phyloP scores from a whole-genome alignment of 2,329 filamentous ascomycete species.

The Neoascochyta sp. region DNA sequence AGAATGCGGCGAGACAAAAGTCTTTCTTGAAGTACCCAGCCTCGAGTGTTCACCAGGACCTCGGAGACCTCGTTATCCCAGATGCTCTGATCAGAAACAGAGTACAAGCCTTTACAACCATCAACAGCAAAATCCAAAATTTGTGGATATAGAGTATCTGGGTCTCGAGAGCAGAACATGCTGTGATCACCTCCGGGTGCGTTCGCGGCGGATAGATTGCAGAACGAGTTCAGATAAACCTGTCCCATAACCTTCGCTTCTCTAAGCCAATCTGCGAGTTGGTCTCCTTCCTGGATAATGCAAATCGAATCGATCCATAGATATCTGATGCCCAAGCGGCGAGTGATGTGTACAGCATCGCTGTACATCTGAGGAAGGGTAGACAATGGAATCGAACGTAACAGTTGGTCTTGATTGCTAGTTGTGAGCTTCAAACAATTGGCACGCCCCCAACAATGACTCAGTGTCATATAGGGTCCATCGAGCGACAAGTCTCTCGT shows the following conservation, averaged over 20 bases:
- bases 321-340: constrained; percentile 11
- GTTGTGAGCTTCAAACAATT: constrained; percentile 4
- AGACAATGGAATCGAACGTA: background rate
- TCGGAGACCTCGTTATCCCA: constrained; percentile 1
- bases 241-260: constrained; percentile 8
- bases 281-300: constrained; percentile 5
- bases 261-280: constrained; percentile 1
- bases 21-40: constrained; percentile 14
- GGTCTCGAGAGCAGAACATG: constrained; percentile 3
- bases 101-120: background rate
- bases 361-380: constrained; percentile 13
- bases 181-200: constrained; percentile 3
- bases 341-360: constrained; percentile 13
- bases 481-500: constrained; percentile 1
- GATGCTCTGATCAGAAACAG: background rate
- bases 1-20: constrained; percentile 14
- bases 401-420: background rate
- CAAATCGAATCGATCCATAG: constrained; percentile 17
- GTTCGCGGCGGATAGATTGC: constrained; percentile 8
- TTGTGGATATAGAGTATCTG: background rate
- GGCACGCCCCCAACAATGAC: constrained; percentile 8
- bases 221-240: constrained; percentile 6
- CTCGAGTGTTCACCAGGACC: constrained; percentile 3
- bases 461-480: constrained; percentile 7
- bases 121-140: background rate